Evolutionary conservation across 331 rosid species (phyloP), one percentile per base, ranked within the genome.

Genomic region (Phaseolus coccineus): DNA sequence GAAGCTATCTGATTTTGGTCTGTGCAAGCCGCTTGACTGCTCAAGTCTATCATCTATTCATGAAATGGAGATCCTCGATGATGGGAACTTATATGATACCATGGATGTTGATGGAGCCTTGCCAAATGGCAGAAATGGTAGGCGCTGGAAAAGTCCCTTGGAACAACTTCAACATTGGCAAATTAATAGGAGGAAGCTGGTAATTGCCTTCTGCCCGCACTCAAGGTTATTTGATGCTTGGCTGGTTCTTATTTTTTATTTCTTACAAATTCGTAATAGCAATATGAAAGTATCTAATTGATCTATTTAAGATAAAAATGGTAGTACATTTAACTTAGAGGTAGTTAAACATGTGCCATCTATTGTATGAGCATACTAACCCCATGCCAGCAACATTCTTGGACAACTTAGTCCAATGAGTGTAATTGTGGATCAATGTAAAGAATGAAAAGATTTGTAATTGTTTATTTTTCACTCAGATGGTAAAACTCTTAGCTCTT

Each of bases 151-250:
- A 86, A 91, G 93, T 76, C 97, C 99, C 35, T 86, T 92, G 2
- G 99, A 95, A 79, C 99, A 93, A 82, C 99, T 93, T 86, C 95
- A 91, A 73, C 97, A 93, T 66, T 95, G 99, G 97, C 97, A 95
- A 89, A 90, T 85, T 10, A 95, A 95, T 87, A 85, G 99, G 82
- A 90, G 99, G 88, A 95, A 86, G 80, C 80, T 93, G 79, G 81
- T 79, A 70, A 88, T 79, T 84, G 72, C 87, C 66, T 53, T 61
- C 22, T 82, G 25, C 16, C 50, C 15, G 37, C 62, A n/a, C 42
- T 40, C 84, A 83, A 89, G 82, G 84, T 86, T 80, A 73, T 67
- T 72, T 22, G 30, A 27, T 77, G 51, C 39, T 31, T 37, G 2
- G 39, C 10, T 58, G 13, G 55, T 57, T 72, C 71, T 73, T 15